Conservation (phyloP, 495 filamentous ascomycete genomes). For the Neurospora discreta region DNA sequence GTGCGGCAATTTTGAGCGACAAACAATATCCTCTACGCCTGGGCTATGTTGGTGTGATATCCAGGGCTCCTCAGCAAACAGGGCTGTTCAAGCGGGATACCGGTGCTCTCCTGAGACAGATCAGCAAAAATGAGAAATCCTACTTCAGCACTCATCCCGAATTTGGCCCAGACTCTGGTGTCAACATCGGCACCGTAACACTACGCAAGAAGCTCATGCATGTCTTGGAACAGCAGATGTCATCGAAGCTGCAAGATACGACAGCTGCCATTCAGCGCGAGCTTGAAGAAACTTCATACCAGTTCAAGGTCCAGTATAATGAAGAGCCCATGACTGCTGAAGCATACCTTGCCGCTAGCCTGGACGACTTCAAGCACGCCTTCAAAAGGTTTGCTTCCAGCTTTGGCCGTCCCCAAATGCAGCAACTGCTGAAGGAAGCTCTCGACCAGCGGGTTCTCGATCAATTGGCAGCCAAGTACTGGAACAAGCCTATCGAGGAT, state of each 20-base stretch:
- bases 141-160: constrained; percentile 85
- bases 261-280: constrained; percentile 89
- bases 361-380: constrained; percentile 95
- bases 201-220: constrained; percentile 93
- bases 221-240: constrained; percentile 95
- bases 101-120: constrained; percentile 67
- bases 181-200: constrained; percentile 72
- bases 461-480: constrained; percentile 87
- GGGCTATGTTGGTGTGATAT: constrained; percentile 96
- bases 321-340: constrained; percentile 90
- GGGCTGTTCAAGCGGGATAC: constrained; percentile 77
- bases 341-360: constrained; percentile 86
- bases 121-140: constrained; percentile 76
- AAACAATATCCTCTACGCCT: constrained; percentile 88
- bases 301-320: constrained; percentile 99
- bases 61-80: constrained; percentile 55
- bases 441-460: constrained; percentile 93
- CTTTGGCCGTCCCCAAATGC: constrained; percentile 83
- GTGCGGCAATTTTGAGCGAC: constrained; percentile 66
- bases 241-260: constrained; percentile 73
- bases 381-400: constrained; percentile 85
- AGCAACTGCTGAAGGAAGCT: constrained; percentile 80
- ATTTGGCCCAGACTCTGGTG: constrained; percentile 59
- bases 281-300: constrained; percentile 92
- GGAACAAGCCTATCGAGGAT: constrained; percentile 91